A percentile compares a stretch with the other conserved stretches of the same genome.
Evolutionary conservation across 306 rosid genomes (phyloP).

Genomic region (Psophocarpus tetragonolobus): DNA sequence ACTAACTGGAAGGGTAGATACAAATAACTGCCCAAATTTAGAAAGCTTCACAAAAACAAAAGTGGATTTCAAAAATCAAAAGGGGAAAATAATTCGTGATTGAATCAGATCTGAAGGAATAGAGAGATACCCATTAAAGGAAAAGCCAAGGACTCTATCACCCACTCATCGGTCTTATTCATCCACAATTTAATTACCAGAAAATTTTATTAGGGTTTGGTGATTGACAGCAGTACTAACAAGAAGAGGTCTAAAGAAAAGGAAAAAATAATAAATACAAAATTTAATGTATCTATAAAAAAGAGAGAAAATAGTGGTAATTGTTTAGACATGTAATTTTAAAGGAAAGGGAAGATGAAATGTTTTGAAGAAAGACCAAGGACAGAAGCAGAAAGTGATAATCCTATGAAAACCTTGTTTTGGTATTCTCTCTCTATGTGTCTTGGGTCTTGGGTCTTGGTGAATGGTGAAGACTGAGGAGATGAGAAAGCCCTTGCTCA

Average conservation of each 20-base stretch:
- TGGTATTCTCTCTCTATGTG: not conserved
- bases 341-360: too few relatives aligned
- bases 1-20: not conserved
- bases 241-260: not conserved
- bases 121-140: conserved; percentile 32
- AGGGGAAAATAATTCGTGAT: not conserved
- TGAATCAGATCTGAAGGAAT: conserved; percentile 58
- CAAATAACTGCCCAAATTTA: conserved; percentile 19
- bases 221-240: not conserved
- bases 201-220: conserved; percentile 57
- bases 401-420: not conserved
- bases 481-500: conserved; percentile 8
- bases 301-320: too few relatives aligned
- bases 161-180: conserved; percentile 17
- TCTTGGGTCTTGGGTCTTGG: too few relatives aligned
- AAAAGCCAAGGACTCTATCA: not conserved
- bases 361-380: not conserved
- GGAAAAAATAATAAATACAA: not conserved
- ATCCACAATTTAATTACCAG: not conserved
- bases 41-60: not conserved
- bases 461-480: too few relatives aligned
- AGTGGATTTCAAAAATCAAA: not conserved
- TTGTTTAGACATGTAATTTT: too few relatives aligned
- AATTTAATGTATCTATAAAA: too few relatives aligned
- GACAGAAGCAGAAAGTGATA: not conserved